These are phyloP conservation scores for Trametes elegans DNA, from an alignment of 768 basidiomycete genomes.

Conservation along the genomic window DNA sequence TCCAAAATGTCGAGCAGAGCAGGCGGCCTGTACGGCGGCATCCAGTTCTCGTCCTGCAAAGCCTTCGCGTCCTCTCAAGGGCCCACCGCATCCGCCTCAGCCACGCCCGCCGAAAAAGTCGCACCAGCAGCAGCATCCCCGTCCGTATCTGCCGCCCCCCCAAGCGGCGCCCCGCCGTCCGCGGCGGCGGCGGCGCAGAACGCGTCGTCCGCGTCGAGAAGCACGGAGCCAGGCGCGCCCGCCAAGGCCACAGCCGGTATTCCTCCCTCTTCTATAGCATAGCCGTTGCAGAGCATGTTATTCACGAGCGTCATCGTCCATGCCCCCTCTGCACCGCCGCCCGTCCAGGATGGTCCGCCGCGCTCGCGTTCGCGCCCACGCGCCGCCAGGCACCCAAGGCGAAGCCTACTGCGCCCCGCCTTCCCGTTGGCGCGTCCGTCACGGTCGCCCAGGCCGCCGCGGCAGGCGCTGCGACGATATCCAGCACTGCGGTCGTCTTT, in stretches of 20 bases:
- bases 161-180: slow-evolving; percentile 25
- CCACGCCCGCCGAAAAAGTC: slow-evolving; percentile 27
- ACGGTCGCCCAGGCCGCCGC: slow-evolving; percentile 28
- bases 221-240: slow-evolving; percentile 35
- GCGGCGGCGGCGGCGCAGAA: slow-evolving; percentile 16
- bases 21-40: slow-evolving; percentile 84
- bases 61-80: slow-evolving; percentile 42
- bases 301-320: slow-evolving; percentile 38
- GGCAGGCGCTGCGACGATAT: slow-evolving; percentile 32
- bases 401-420: slow-evolving; percentile 49
- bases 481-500: slow-evolving; percentile 64
- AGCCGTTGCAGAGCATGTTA: slow-evolving; percentile 51
- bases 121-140: slow-evolving; percentile 15
- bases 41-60: slow-evolving; percentile 75
- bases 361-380: slow-evolving; percentile 85
- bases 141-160: slow-evolving; percentile 24
- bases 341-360: slow-evolving; percentile 79
- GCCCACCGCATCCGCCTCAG: slow-evolving; percentile 20
- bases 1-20: slow-evolving; percentile 71
- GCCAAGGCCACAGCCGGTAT: slow-evolving; percentile 57
- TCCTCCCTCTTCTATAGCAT: slow-evolving; percentile 45
- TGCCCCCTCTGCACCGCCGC: slow-evolving; percentile 23
- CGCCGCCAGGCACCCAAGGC: slow-evolving; percentile 60
- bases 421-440: slow-evolving; percentile 64
- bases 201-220: too few species aligned